These are phyloP conservation scores for Cutaneotrichosporon sp. DNA, from an alignment of 1,284 basidiomycete genomes.

Conservation along the genomic window DNA sequence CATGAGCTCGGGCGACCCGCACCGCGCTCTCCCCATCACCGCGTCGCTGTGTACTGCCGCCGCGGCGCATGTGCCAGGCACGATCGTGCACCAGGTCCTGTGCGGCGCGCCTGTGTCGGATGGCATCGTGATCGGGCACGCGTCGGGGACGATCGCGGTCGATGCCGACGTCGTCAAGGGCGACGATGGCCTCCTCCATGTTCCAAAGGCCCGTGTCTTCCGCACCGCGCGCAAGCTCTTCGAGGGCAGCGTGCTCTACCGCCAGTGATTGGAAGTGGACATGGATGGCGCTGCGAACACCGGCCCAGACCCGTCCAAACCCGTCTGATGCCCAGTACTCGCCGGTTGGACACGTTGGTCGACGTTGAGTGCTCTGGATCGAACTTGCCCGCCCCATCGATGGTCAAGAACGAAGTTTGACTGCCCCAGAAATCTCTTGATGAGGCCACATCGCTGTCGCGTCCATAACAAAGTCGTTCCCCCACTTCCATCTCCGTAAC, in stretches of 20 bases:
- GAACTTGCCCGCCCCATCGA: too few species aligned
- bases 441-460: too few species aligned
- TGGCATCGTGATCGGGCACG: conserved; percentile 58
- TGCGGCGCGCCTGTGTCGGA: neutral
- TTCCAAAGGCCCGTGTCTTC: conserved; percentile 59
- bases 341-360: too few species aligned
- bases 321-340: too few species aligned
- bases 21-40: conserved; percentile 69
- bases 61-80: conserved; percentile 55
- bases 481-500: too few species aligned
- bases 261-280: neutral
- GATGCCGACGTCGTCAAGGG: conserved; percentile 53
- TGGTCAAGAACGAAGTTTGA: too few species aligned
- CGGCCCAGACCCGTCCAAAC: too few species aligned
- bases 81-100: conserved; percentile 55
- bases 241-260: conserved; percentile 61
- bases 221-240: conserved; percentile 64
- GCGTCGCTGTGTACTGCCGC: conserved; percentile 66
- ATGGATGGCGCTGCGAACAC: too few species aligned
- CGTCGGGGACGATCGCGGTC: conserved; percentile 62
- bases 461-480: too few species aligned
- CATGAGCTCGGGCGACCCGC: conserved; percentile 65
- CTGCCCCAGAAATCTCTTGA: too few species aligned
- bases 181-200: conserved; percentile 44
- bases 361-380: too few species aligned